Base-by-base conservation (phyloP, 1,139 yeast species). In the Saccharomycopsis crataegensis region DNA sequence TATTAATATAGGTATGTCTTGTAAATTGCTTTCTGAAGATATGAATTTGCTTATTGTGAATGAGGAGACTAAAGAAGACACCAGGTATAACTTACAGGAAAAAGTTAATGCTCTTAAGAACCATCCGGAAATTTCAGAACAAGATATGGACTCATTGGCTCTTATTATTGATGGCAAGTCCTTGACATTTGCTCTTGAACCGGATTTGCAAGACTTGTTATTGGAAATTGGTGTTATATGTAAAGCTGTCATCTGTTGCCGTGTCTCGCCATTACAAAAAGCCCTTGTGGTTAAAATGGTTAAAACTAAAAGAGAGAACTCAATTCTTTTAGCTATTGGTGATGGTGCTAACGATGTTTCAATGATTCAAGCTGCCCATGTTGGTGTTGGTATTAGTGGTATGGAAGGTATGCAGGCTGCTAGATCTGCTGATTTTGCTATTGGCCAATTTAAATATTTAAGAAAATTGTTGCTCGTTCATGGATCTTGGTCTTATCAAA, bases 371-470 rank as follows among this genome's bases (percentile, higher is more conserved):
- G 97, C 98, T 12, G 99, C 99, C 0, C 96, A 93, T 68, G 96
- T 93, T 51, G 99, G 99, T 58, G 95, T 93, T 47, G 99, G 99
- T 66, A 93, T 93, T 61, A 88, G 94, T 64, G 99, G 99, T 62
- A 87, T 89, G 88, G 99, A 94, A 71, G 99, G 99, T 62, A 91
- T 91, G 90, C 99, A 94, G 69, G 99, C 99, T 8, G 98, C 99
- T 0, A 78, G 99, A 68, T 84, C 95, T 68, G 99, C 99, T 0
- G 99, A 94, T 74, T 82, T 93, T 57, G 91, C 98, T 0, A 89
- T 94, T 69, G 99, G 97, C 0, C 99, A 94, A 67, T 94, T 94
- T 77, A 82, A 84, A 66, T 93, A 79, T 65, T 76, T 94, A 70
- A 80, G 82, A 61, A 91, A 88, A 65, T 70, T 94, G 55, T 71